Percentiles rank a stretch among this genome's conserved stretches.
Evolutionary conservation across 2,329 filamentous ascomycete genomes (phyloP).

Genomic region (Atkinsonella hypoxylon): DNA sequence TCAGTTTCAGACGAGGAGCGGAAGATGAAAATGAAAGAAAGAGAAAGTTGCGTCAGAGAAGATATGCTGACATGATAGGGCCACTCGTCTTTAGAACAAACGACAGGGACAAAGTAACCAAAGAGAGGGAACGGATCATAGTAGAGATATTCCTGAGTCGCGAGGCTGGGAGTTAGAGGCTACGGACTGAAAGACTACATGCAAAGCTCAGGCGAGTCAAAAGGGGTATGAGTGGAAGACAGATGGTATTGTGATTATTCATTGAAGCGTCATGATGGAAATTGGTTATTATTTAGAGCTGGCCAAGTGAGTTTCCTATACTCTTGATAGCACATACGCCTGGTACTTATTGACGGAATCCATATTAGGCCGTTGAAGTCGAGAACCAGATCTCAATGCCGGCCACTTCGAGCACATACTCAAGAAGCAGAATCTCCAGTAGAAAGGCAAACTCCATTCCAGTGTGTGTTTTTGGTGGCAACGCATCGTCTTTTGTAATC

Average conservation of each 20-base stretch:
- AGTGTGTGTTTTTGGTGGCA: too few relatives aligned
- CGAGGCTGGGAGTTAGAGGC: conserved; percentile 21
- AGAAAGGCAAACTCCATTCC: too few relatives aligned
- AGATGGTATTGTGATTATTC: not conserved
- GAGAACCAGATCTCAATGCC: too few relatives aligned
- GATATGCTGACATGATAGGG: conserved; percentile 54
- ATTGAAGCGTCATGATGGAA: not conserved
- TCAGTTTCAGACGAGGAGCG: conserved; percentile 31
- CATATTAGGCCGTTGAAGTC: too few relatives aligned
- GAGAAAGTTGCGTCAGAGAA: conserved; percentile 45
- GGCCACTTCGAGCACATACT: too few relatives aligned
- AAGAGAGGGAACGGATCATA: conserved; percentile 53
- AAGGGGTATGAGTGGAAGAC: not conserved
- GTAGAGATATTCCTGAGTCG: conserved; percentile 53
- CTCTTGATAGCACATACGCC: too few relatives aligned
- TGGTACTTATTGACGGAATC: too few relatives aligned
- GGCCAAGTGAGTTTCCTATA: too few relatives aligned
- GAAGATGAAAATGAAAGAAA: conserved; percentile 24
- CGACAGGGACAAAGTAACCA: conserved; percentile 44
- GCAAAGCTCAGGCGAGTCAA: not conserved
- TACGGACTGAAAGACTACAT: not conserved
- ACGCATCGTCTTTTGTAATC: too few relatives aligned
- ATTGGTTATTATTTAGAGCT: not conserved
- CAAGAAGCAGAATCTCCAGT: too few relatives aligned
- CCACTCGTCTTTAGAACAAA: conserved; percentile 45